phyloP scores from a whole-genome alignment of 2,329 filamentous ascomycete species.

The Thelonectria blattea region DNA sequence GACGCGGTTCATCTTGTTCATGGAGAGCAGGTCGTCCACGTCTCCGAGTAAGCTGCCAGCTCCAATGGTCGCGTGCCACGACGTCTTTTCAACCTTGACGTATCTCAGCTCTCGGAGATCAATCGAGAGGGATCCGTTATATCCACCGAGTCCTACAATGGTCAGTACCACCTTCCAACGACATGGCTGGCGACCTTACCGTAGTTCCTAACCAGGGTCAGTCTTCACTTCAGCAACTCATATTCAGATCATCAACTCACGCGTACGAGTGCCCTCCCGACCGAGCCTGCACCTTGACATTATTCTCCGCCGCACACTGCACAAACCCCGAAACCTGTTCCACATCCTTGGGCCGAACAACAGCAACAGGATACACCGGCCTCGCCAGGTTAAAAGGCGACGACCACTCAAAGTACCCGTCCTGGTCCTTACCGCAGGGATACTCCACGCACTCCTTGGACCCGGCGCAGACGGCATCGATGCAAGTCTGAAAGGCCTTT shows the following conservation, averaged over 20 bases:
- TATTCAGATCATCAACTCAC: background rate
- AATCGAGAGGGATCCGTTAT: background rate
- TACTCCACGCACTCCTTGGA: background rate
- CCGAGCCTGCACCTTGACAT: background rate
- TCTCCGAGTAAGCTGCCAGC: background rate
- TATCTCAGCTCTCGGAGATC: background rate
- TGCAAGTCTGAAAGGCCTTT: background rate
- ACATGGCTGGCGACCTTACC: background rate
- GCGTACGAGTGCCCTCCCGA: slow-evolving; percentile 5
- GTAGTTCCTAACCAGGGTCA: background rate
- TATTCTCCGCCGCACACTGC: background rate
- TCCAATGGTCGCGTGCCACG: background rate
- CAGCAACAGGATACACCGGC: background rate
- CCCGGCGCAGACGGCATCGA: background rate
- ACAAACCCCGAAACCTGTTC: background rate
- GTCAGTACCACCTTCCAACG: background rate
- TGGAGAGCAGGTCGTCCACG: background rate
- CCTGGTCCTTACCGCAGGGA: background rate
- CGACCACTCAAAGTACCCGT: background rate
- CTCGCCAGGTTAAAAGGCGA: background rate
- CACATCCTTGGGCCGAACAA: background rate
- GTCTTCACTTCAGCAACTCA: background rate
- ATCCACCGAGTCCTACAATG: background rate
- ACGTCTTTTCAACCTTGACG: background rate
- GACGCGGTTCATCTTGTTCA: background rate